Evolutionary conservation across 2,329 filamentous ascomycete genomes (phyloP).

Genomic region (Metarhizium robertsii): DNA sequence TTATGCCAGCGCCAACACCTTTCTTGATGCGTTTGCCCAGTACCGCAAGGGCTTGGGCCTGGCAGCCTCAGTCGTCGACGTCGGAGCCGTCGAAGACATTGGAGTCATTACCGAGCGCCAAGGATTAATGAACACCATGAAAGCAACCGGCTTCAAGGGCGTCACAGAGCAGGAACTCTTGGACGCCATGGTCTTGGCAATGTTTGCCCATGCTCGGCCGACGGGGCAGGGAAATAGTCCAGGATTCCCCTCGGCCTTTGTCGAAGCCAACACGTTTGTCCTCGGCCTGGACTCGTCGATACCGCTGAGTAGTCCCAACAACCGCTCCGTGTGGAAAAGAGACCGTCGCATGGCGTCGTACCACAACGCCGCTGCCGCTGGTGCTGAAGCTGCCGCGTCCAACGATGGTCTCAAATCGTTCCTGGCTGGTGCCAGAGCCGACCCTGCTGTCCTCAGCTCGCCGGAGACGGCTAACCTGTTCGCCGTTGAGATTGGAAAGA

Average conservation of each 20-base stretch:
- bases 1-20: constrained; percentile 31
- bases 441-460: neutral
- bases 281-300: constrained; percentile 10
- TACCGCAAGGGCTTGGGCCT: constrained; percentile 16
- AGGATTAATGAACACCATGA: neutral
- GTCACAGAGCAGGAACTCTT: neutral
- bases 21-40: constrained; percentile 27
- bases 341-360: constrained; percentile 15
- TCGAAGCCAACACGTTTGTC: constrained; percentile 6
- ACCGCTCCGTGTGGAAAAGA: constrained; percentile 10
- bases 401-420: neutral
- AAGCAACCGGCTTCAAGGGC: neutral
- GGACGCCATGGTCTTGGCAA: neutral
- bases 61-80: neutral
- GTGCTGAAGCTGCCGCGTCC: neutral
- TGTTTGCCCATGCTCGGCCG: neutral
- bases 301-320: constrained; percentile 8
- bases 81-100: neutral
- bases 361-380: constrained; percentile 2
- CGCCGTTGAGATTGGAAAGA: constrained; percentile 10
- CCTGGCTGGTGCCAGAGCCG: neutral
- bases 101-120: neutral
- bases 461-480: neutral
- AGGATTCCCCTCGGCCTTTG: neutral
- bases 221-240: neutral